These are phyloP conservation scores for Clavispora carvajalis DNA, from an alignment of 805 yeast genomes.

Conservation along the genomic window DNA sequence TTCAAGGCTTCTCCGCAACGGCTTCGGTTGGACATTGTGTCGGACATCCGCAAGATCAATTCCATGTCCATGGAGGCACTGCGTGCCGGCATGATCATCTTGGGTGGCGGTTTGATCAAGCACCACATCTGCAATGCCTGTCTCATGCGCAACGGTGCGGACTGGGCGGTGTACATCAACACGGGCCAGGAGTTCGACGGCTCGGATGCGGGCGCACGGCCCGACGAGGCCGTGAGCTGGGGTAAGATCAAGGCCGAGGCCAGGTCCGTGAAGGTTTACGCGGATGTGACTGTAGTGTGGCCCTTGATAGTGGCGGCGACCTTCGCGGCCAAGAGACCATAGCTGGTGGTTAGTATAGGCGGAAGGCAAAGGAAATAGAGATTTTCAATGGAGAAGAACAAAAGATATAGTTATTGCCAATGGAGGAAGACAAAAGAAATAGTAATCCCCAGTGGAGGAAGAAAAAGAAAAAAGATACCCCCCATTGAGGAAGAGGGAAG, in stretches of 20 bases:
- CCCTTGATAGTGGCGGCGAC: conserved; percentile 98
- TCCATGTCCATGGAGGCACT: conserved; percentile 93
- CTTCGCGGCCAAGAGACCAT: conserved; percentile 57
- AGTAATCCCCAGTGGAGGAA: no score
- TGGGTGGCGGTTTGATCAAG: conserved; percentile 95
- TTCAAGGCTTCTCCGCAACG: conserved; percentile 91
- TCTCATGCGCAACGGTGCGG: conserved; percentile 99
- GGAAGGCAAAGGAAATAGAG: not conserved
- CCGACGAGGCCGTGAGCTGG: conserved; percentile 99
- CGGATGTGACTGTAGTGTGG: conserved; percentile 91
- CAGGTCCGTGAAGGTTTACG: conserved; percentile 82
- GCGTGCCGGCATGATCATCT: conserved; percentile 89
- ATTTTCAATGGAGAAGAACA: no score
- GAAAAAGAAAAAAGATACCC: no score
- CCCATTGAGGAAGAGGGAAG: no score
- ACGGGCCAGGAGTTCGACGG: conserved; percentile 99
- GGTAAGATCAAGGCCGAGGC: conserved; percentile 98
- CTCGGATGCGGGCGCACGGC: conserved; percentile 98
- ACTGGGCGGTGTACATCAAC: conserved; percentile 92
- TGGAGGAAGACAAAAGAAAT: no score
- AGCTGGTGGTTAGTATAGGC: not conserved
- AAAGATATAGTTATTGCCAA: no score
- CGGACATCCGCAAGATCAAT: conserved; percentile 87
- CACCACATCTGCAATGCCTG: conserved; percentile 98
- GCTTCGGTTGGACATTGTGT: conserved; percentile 85